Percentiles rank a stretch among this genome's conserved stretches.
phyloP scores from a whole-genome alignment of 1,284 basidiomycete species.

The Austropuccinia psidii region DNA sequence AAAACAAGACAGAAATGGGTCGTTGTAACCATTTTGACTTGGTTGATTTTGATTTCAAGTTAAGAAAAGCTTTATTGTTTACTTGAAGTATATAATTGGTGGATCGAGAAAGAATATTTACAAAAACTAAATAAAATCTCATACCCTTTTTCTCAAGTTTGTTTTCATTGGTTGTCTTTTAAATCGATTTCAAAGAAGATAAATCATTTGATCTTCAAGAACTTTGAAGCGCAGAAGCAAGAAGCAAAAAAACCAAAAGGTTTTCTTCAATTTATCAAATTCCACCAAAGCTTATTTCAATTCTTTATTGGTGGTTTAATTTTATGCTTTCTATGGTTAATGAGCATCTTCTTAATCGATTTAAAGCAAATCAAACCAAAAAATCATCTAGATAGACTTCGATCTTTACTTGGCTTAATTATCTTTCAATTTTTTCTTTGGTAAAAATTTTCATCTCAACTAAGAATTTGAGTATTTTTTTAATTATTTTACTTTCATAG shows the following conservation, averaged over 20 bases:
- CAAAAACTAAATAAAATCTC: too few species aligned
- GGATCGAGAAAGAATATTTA: too few species aligned
- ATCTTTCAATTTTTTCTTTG: constrained; percentile 69
- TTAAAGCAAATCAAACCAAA: constrained; percentile 57
- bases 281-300: not conserved
- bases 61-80: too few species aligned
- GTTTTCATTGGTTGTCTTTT: not conserved
- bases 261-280: too few species aligned
- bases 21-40: constrained; percentile 29
- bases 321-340: constrained; percentile 65
- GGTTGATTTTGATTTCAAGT: constrained; percentile 18
- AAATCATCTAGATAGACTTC: constrained; percentile 66
- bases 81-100: not conserved
- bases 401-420: constrained; percentile 68
- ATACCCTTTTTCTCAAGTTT: too few species aligned
- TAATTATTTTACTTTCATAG: not conserved
- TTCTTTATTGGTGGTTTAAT: constrained; percentile 48
- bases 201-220: not conserved
- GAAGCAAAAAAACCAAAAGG: not conserved
- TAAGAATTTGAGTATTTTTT: not conserved
- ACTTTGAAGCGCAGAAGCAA: not conserved
- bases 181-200: constrained; percentile 16
- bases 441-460: too few species aligned
- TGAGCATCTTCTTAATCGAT: constrained; percentile 68
- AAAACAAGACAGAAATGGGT: constrained; percentile 34